Base-by-base conservation (phyloP, 768 basidiomycete genomes). In the Fomitopsis pulvina region DNA sequence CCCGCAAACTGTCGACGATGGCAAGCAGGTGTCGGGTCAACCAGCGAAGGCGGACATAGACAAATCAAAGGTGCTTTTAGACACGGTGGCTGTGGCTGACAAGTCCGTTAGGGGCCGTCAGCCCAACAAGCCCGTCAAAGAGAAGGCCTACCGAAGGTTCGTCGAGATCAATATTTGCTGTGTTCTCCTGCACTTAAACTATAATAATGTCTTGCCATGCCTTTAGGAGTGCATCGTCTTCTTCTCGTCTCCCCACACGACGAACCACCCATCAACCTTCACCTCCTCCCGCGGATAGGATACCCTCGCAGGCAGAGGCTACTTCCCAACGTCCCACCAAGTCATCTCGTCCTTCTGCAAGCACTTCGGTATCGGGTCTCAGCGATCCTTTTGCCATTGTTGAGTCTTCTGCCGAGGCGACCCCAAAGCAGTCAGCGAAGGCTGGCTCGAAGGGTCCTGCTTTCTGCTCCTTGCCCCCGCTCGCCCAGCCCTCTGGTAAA, bases 241-340 rank as follows among this genome's bases (percentile, higher is more conserved):
- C 71, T 16, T 41, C 69, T 48, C 72, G 67, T 54, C 63, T 62
- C 54, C 70, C 65, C 37, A 64, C 66, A 59, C 73, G 76, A 60
- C 76, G 76, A 70, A 67, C 73, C 70, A 57, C 68, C 63, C 82
- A 82, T 52, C 83, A 84, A 62, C 76, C 81, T 20, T 85, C 85
- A 34, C 82, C 82, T 16, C 78, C 79, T 28, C 65, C 74, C 38
- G 60, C 67, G 42, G 51, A 65, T 38, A 50, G 54, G 54, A 57
- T 63, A 62, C 62, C 80, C 77, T 78, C 80, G 77, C 82, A 84
- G 77, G 81, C 75, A 79, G 84, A 84, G 78, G 77, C 52, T 40
- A 27, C 59, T 22, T 28, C 47, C 11, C 41, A 42, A 37, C 43
- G 45, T 34, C 39, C 47, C 26, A 52, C 55, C 11, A 50, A 61